phyloP scores from a whole-genome alignment of 2,329 filamentous ascomycete genomes.

The Zymoseptoria pseudotritici region DNA sequence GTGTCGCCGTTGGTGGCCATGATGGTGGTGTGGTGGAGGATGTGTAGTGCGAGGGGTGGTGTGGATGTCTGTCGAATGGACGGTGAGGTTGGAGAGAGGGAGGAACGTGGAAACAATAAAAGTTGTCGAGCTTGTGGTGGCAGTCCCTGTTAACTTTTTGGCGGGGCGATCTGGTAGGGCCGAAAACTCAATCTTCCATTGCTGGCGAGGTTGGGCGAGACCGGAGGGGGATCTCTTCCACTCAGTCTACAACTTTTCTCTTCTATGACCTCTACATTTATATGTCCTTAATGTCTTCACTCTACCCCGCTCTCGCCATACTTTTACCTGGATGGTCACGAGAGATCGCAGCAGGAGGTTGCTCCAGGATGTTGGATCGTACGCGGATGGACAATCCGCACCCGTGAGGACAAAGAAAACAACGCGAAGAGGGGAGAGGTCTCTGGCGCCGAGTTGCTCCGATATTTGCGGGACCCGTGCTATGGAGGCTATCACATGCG shows the following conservation, averaged over 20 bases:
- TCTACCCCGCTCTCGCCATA: neutral
- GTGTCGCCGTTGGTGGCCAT: conserved; percentile 22
- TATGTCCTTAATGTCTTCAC: neutral
- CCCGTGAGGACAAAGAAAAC: too few relatives aligned
- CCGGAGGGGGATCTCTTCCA: neutral
- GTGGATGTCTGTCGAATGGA: neutral
- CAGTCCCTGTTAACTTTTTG: neutral
- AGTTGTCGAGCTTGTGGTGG: neutral
- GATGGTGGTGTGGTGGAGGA: neutral
- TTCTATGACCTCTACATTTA: neutral
- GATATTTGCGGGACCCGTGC: too few relatives aligned
- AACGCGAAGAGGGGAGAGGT: too few relatives aligned
- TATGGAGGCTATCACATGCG: too few relatives aligned
- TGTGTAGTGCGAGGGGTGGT: neutral
- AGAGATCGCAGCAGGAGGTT: neutral
- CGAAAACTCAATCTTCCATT: neutral
- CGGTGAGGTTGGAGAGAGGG: neutral
- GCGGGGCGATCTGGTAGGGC: neutral
- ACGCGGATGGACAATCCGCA: too few relatives aligned
- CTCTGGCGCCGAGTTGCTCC: too few relatives aligned
- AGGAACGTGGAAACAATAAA: neutral
- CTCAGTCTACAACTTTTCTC: neutral
- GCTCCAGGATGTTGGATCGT: neutral
- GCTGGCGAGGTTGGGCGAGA: too few relatives aligned
- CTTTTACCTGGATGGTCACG: neutral